Conservation (phyloP, 2,329 filamentous ascomycete genomes). For the Elsinoe arachidis region DNA sequence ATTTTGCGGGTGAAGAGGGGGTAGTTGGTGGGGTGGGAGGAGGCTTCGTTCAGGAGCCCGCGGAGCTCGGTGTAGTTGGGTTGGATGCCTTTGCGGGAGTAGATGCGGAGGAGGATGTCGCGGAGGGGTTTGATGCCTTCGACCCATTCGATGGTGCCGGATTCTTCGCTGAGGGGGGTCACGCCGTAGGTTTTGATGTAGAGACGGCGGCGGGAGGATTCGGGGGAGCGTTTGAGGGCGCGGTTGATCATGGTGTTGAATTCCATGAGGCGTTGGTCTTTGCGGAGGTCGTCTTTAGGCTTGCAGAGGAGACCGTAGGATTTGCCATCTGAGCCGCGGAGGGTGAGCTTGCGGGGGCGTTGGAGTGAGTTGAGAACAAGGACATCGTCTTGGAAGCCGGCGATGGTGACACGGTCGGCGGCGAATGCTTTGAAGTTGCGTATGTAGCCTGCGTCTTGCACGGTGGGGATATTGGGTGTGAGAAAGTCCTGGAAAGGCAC, state of each 20-base stretch:
- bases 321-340: slow-evolving; percentile 80
- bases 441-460: slow-evolving; percentile 59
- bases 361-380: slow-evolving; percentile 84
- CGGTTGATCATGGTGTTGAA: slow-evolving; percentile 98
- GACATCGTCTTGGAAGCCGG: slow-evolving; percentile 75
- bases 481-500: slow-evolving; percentile 82
- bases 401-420: slow-evolving; percentile 74
- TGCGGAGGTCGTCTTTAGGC: slow-evolving; percentile 93
- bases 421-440: slow-evolving; percentile 77
- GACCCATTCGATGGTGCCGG: slow-evolving; percentile 97
- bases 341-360: slow-evolving; percentile 80
- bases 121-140: slow-evolving; percentile 89
- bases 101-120: slow-evolving; percentile 75
- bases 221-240: slow-evolving; percentile 81
- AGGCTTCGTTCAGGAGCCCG: slow-evolving; percentile 54
- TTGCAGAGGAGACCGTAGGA: slow-evolving; percentile 89
- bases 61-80: slow-evolving; percentile 60
- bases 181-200: slow-evolving; percentile 98
- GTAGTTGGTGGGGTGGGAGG: slow-evolving; percentile 53
- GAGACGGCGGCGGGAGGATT: slow-evolving; percentile 79
- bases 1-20: slow-evolving; percentile 62
- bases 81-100: slow-evolving; percentile 62
- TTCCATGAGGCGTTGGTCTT: slow-evolving; percentile 97
- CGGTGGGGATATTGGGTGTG: slow-evolving; percentile 66
- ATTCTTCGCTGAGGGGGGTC: slow-evolving; percentile 93